phyloP scores from a whole-genome alignment of 2,329 filamentous ascomycete species.

The Aspergillus hiratsukae region DNA sequence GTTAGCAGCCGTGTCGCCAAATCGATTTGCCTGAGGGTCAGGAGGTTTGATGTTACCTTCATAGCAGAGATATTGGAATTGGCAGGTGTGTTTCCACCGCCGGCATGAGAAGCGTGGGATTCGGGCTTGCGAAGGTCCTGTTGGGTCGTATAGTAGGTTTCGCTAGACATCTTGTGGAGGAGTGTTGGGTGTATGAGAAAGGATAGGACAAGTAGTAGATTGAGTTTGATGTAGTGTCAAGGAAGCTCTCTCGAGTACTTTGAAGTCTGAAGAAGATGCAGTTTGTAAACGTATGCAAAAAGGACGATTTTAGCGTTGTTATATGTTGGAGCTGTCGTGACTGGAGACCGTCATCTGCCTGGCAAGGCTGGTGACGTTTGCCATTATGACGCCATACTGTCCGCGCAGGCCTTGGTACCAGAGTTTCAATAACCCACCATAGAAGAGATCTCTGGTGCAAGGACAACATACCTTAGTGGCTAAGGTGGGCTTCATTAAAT shows the following conservation, averaged over 20 bases:
- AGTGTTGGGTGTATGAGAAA: neutral
- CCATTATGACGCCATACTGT: neutral
- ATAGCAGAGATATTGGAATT: slow-evolving; percentile 43
- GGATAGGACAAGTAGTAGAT: neutral
- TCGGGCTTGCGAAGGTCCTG: slow-evolving; percentile 48
- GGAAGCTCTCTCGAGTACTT: neutral
- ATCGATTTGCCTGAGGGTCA: neutral
- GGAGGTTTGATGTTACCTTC: slow-evolving; percentile 35
- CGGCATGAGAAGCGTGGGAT: slow-evolving; percentile 36
- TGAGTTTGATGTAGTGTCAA: neutral
- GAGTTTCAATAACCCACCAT: too few species aligned
- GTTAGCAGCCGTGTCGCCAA: slow-evolving; percentile 2
- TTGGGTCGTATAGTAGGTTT: slow-evolving; percentile 47
- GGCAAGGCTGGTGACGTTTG: neutral
- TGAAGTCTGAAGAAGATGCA: neutral
- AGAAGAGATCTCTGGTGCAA: neutral
- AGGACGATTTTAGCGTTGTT: neutral
- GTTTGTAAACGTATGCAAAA: neutral
- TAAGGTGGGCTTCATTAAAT: neutral
- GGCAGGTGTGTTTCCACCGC: slow-evolving; percentile 40
- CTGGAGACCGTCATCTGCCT: neutral
- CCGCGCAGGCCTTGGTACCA: neutral
- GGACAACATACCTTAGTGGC: neutral
- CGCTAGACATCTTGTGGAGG: slow-evolving; percentile 27
- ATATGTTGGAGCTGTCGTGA: neutral